Evolutionary conservation across 768 basidiomycete species (phyloP).

Genomic region (Boletus eberwhitei): DNA sequence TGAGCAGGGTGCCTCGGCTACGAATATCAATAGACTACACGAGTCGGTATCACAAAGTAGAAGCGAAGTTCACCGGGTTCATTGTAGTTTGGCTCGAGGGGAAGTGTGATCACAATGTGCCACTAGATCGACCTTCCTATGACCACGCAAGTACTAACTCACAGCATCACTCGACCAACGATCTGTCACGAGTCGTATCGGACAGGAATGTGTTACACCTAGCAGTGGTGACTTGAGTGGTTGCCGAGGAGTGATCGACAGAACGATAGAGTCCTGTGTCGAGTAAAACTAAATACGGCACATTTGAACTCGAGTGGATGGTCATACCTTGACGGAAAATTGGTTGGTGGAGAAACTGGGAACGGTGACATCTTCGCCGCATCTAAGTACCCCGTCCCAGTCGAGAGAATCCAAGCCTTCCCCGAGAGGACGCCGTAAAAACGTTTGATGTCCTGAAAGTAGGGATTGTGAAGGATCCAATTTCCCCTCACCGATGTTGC

Average conservation of each 20-base stretch:
- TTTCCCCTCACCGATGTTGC: slow-evolving; percentile 46
- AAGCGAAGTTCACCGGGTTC: not conserved
- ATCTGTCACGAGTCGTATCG: slow-evolving; percentile 60
- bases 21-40: not conserved
- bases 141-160: not conserved
- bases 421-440: slow-evolving; percentile 9
- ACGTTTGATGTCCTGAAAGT: slow-evolving; percentile 6
- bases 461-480: slow-evolving; percentile 44
- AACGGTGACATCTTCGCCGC: slow-evolving; percentile 36
- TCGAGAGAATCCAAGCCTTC: slow-evolving; percentile 45
- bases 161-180: slow-evolving; percentile 35
- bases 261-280: slow-evolving; percentile 55
- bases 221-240: slow-evolving; percentile 35
- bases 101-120: not conserved
- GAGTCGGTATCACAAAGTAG: not conserved
- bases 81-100: not conserved
- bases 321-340: slow-evolving; percentile 48
- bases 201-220: slow-evolving; percentile 43
- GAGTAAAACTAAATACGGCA: not conserved
- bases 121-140: not conserved
- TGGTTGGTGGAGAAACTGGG: slow-evolving; percentile 47
- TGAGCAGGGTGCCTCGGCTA: not conserved
- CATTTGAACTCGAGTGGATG: not conserved
- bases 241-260: slow-evolving; percentile 44
- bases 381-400: slow-evolving; percentile 56